Evolutionary conservation across 306 rosid genomes (phyloP).

Genomic region (Cucurbita maxima): DNA sequence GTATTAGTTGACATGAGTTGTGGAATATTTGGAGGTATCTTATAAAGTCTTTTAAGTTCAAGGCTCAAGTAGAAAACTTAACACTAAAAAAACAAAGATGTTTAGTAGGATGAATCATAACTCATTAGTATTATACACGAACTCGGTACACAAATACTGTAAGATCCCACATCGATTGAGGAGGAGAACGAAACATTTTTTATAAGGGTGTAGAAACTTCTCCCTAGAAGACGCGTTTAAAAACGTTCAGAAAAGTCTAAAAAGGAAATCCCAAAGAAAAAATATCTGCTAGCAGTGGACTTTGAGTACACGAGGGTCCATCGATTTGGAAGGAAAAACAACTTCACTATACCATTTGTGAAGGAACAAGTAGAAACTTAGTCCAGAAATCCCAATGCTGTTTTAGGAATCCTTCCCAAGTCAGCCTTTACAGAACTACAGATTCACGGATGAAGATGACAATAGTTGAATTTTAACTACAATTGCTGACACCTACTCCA

Average conservation of each 20-base stretch:
- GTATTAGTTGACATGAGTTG: not conserved
- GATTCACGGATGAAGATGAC: not conserved
- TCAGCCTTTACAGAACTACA: not conserved
- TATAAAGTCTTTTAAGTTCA: not conserved
- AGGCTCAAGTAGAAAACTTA: not conserved
- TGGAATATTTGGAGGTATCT: not conserved
- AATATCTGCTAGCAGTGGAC: too few relatives aligned
- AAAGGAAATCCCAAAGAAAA: too few relatives aligned
- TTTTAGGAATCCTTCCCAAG: not conserved
- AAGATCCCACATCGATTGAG: too few relatives aligned
- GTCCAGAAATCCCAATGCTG: not conserved
- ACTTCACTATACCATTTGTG: not conserved
- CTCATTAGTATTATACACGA: not conserved
- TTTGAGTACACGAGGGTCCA: not conserved
- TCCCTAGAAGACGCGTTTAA: too few relatives aligned
- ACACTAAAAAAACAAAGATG: not conserved
- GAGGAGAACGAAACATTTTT: too few relatives aligned
- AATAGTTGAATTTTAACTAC: not conserved
- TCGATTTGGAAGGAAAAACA: not conserved
- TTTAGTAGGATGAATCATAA: not conserved
- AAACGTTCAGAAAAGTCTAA: too few relatives aligned
- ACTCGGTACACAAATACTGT: not conserved
- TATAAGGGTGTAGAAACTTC: too few relatives aligned
- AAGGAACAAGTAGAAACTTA: not conserved
- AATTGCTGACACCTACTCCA: not conserved